phyloP scores from a whole-genome alignment of 441 rosid species.

The Kokia cookei region DNA sequence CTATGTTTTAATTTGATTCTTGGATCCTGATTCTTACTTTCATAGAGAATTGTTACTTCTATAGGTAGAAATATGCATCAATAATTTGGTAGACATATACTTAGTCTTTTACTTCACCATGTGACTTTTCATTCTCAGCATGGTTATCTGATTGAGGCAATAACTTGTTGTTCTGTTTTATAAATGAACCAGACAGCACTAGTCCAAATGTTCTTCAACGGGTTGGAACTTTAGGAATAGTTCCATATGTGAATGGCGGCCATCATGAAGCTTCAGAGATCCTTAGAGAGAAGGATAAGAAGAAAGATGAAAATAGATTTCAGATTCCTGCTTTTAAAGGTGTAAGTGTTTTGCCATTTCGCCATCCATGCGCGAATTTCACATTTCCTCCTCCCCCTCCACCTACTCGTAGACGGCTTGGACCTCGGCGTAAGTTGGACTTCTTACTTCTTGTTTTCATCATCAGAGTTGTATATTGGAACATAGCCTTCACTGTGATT shows the following conservation, averaged over 20 bases:
- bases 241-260: conserved; percentile 18
- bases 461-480: neutral
- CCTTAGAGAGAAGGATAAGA: conserved; percentile 2
- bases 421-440: conserved; percentile 76
- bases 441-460: neutral
- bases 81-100: neutral
- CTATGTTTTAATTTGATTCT: neutral
- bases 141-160: neutral
- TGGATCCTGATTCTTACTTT: neutral
- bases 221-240: conserved; percentile 10
- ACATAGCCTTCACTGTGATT: neutral
- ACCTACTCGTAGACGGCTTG: conserved; percentile 47
- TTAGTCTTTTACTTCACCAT: neutral
- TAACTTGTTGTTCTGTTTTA: conserved; percentile 5
- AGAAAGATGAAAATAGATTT: conserved; percentile 24
- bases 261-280: conserved; percentile 14
- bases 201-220: conserved; percentile 27
- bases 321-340: conserved; percentile 14
- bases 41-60: neutral
- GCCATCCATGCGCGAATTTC: conserved; percentile 57
- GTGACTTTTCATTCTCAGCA: neutral
- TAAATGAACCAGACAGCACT: conserved; percentile 36
- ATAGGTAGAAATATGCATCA: neutral
- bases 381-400: conserved; percentile 90
- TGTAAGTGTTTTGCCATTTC: conserved; percentile 3